Base-by-base conservation (phyloP, 441 rosid species). In the Populus hybrid region DNA sequence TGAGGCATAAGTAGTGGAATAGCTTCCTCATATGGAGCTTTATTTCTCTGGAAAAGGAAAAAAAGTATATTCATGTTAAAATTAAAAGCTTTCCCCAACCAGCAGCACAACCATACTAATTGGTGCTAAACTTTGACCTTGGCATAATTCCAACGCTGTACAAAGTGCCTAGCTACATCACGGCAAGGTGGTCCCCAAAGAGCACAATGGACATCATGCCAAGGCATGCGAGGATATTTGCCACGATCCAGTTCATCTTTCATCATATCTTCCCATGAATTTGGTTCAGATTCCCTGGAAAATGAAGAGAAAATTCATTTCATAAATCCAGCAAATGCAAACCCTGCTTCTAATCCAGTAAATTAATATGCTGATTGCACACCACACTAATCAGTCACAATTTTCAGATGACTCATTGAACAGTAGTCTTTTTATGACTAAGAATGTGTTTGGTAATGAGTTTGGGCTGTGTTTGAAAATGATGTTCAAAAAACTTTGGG, bases 191-290 rank as follows among this genome's bases (percentile, higher is more conserved):
- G 97, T 30, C 99, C 99, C 99, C 97, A 92, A 12, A 97, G 89
- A 69, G 99, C 98, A 92, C 98, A 97, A 75, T 97, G 99, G 72
- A 97, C 97, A 74, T 97, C 99, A 88, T 97, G 98, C 98, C 99
- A 97, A 82, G 99, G 98, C 99, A 97, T 94, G 73, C 98, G 91
- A 72, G 98, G 99, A 87, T 90, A 90, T 83, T 86, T 93, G 81
- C 63, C 86, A 73, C 98, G 98, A 85, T 97, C 94, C 87, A 97
- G 74, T 82, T 97, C 98, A 88, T 97, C 98, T 85, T 85, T 91
- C 97, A 93, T 85, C 23, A 91, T 88, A 84, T 94, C 99, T 88
- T 97, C 99, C 99, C 98, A 97, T 30, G 99, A 93, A 89, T 94
- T 93, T 79, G 99, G 99, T 84, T 97, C 99, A 79, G 97, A 97